These are phyloP conservation scores for Hevea brasiliensis DNA, from an alignment of 345 rosid species.

Conservation along the genomic window DNA sequence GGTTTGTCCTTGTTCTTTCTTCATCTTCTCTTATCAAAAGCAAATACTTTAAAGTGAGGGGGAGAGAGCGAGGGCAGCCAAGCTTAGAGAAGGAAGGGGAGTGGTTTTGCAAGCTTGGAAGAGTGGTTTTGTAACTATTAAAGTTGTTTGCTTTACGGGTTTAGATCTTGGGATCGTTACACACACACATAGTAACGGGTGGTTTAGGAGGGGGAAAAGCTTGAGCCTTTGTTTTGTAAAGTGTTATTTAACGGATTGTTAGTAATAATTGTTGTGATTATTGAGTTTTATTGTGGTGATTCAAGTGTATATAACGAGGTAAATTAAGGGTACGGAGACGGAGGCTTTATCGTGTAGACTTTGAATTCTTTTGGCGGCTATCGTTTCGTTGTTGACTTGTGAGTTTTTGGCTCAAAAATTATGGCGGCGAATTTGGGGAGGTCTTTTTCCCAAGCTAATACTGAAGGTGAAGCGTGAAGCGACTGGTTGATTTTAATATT, in stretches of 20 bases:
- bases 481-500: constrained; percentile 4
- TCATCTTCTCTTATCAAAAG: constrained; percentile 15
- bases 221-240: neutral
- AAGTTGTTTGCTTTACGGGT: constrained; percentile 40
- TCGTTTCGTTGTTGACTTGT: neutral
- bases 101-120: constrained; percentile 20
- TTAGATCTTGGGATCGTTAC: constrained; percentile 41
- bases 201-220: constrained; percentile 18
- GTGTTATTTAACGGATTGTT: neutral
- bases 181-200: constrained; percentile 14
- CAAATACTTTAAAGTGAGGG: too few species aligned
- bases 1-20: constrained; percentile 42
- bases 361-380: constrained; percentile 4
- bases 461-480: constrained; percentile 27
- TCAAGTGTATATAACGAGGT: constrained; percentile 17
- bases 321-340: constrained; percentile 1
- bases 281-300: constrained; percentile 16
- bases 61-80: too few species aligned
- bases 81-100: constrained; percentile 21
- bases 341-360: neutral
- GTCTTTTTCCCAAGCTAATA: constrained; percentile 39
- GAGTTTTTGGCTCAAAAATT: constrained; percentile 16
- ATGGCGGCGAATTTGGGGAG: constrained; percentile 55
- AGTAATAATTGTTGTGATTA: constrained; percentile 16
- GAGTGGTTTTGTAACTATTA: constrained; percentile 37